Evolutionary conservation across 495 filamentous ascomycete genomes (phyloP).

Genomic region (Lindgomyces ingoldianus): DNA sequence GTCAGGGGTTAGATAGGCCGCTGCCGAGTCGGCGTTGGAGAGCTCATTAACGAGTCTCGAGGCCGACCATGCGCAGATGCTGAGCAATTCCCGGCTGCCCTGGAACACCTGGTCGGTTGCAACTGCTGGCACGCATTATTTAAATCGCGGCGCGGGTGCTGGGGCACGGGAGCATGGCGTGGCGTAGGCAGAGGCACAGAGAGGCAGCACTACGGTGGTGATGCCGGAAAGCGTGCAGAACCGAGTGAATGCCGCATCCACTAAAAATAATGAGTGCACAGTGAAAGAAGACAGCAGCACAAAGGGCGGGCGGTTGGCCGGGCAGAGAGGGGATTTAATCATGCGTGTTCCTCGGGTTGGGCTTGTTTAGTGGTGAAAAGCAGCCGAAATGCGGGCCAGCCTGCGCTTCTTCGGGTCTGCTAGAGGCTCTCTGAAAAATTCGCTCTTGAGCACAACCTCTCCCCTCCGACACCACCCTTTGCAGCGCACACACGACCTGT

Average conservation of each 20-base stretch:
- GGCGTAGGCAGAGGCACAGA: not conserved
- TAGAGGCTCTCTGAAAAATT: constrained; percentile 10
- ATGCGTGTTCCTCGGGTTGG: not conserved
- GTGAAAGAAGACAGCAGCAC: not conserved
- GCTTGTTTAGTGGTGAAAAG: constrained; percentile 11
- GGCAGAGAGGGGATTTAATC: not conserved
- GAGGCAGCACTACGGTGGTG: not conserved
- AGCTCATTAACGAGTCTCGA: not conserved
- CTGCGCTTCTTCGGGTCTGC: not conserved
- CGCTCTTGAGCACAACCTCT: not conserved
- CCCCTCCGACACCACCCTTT: constrained; percentile 4
- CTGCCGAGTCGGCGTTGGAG: not conserved
- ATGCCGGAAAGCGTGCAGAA: not conserved
- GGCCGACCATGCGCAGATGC: not conserved
- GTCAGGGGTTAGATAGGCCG: not conserved
- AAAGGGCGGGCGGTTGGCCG: not conserved
- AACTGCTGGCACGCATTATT: no score
- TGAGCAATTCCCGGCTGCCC: not conserved
- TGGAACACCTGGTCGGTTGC: no score
- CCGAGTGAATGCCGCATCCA: not conserved
- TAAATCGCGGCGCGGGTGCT: not conserved
- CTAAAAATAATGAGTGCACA: not conserved
- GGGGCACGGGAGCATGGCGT: not conserved
- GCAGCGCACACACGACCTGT: constrained; percentile 12
- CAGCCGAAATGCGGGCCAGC: constrained; percentile 22